phyloP scores from a whole-genome alignment of 2,329 filamentous ascomycete genomes.

The Phialocephala sp. region DNA sequence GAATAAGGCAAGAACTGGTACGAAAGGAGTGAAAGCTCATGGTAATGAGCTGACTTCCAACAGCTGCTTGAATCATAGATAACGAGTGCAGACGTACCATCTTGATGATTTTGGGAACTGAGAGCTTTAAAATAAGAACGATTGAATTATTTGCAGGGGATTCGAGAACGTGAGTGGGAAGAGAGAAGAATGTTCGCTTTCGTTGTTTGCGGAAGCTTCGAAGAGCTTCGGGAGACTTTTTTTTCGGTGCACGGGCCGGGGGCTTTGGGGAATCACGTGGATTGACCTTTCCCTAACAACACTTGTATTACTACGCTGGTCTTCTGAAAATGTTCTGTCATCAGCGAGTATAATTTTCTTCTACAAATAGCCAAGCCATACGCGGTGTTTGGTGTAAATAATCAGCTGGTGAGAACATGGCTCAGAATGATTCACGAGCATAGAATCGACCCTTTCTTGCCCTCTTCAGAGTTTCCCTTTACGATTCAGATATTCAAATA shows the following conservation, averaged over 20 bases:
- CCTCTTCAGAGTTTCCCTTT: no score
- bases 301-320: neutral
- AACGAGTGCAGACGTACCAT: conserved; percentile 31
- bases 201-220: conserved; percentile 31
- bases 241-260: conserved; percentile 15
- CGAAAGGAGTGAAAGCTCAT: neutral
- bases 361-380: no score
- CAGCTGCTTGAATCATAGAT: neutral
- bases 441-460: no score
- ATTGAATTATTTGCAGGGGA: conserved; percentile 18
- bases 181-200: conserved; percentile 9
- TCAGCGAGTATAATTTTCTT: no score
- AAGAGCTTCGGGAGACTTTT: conserved; percentile 32
- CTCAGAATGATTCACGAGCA: no score
- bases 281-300: neutral
- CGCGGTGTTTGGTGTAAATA: no score
- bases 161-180: conserved; percentile 1
- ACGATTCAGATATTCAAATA: neutral
- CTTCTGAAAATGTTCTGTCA: no score
- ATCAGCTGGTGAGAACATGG: no score
- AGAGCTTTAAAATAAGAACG: conserved; percentile 11
- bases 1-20: neutral
- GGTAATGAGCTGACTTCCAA: neutral
- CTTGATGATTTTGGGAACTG: conserved; percentile 20
- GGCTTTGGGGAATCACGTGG: neutral